Percentiles rank a stretch among this genome's conserved stretches.
phyloP scores from a whole-genome alignment of 2,329 filamentous ascomycete genomes.

The Exophiala mesophila region DNA sequence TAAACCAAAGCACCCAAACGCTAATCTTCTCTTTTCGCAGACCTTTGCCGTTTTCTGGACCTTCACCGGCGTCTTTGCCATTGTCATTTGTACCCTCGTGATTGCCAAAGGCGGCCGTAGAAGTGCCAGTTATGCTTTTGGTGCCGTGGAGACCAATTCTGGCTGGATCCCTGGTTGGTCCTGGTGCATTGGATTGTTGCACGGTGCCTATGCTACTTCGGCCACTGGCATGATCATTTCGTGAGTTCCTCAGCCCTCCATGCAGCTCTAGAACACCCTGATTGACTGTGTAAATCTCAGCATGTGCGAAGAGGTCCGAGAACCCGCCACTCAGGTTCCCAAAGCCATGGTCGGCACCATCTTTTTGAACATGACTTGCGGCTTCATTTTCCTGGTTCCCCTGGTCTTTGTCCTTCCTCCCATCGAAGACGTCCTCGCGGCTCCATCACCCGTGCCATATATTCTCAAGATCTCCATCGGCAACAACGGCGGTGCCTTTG shows the following conservation, averaged over 20 bases:
- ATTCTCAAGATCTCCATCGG: constrained; percentile 50
- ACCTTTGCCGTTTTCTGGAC: constrained; percentile 72
- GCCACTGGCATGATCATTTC: constrained; percentile 77
- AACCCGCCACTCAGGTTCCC: constrained; percentile 55
- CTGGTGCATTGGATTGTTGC: constrained; percentile 66
- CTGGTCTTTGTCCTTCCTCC: constrained; percentile 66
- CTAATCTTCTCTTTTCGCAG: constrained; percentile 35
- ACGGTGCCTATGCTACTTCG: constrained; percentile 68
- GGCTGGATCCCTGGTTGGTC: constrained; percentile 69
- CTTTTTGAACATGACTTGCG: constrained; percentile 61
- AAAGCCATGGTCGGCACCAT: constrained; percentile 64
- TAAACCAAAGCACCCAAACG: no score
- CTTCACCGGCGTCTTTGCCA: constrained; percentile 64
- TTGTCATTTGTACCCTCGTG: constrained; percentile 58
- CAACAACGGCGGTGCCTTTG: constrained; percentile 67
- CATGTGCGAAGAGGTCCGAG: constrained; percentile 69
- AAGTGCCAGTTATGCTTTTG: constrained; percentile 59
- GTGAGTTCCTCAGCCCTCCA: constrained; percentile 43
- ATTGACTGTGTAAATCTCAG: constrained; percentile 33
- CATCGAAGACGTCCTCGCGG: constrained; percentile 50
- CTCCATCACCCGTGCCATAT: constrained; percentile 67
- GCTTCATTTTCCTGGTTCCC: constrained; percentile 64
- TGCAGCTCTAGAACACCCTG: constrained; percentile 8
- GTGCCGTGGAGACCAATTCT: constrained; percentile 62
- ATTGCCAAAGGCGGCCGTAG: constrained; percentile 65